phyloP scores from a whole-genome alignment of 108 stramenopile genomes.

The Aureococcus anophagefferens region DNA sequence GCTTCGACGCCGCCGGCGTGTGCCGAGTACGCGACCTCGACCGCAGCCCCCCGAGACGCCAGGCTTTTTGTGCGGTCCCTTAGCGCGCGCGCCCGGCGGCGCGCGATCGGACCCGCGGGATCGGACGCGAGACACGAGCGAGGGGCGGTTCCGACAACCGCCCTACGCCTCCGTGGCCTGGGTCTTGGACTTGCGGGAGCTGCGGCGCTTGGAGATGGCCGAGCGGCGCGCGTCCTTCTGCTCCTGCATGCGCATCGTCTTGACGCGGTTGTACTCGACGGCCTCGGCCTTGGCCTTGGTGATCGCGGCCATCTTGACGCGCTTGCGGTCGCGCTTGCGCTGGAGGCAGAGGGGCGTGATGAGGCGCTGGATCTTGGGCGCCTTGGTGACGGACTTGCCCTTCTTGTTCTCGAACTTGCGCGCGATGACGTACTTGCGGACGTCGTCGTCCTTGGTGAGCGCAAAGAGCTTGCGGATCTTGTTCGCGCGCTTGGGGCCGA shows the following conservation, averaged over 20 bases:
- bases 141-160: too few relatives aligned
- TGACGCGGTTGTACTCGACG: conserved; percentile 88
- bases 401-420: conserved; percentile 94
- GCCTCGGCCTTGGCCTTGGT: conserved; percentile 78
- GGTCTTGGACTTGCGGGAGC: conserved; percentile 57
- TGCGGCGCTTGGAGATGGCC: conserved; percentile 92
- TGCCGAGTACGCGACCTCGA: too few relatives aligned
- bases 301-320: conserved; percentile 57
- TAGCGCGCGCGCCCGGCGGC: too few relatives aligned
- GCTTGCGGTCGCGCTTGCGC: conserved; percentile 83
- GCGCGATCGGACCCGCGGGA: too few relatives aligned
- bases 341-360: conserved; percentile 89
- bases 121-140: too few relatives aligned
- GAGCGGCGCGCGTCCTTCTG: conserved; percentile 86
- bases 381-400: conserved; percentile 76
- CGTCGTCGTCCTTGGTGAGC: conserved; percentile 97
- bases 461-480: conserved; percentile 99
- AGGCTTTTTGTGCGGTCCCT: too few relatives aligned
- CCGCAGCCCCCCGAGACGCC: too few relatives aligned
- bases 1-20: too few relatives aligned
- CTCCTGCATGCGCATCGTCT: conserved; percentile 85
- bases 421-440: conserved; percentile 91
- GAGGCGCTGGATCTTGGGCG: conserved; percentile 98
- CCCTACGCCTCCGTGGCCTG: background rate
- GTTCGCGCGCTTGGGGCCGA: conserved; percentile 99